Conservation (phyloP, 192 early-diverging fungal species). For the Coemansia sp. region DNA sequence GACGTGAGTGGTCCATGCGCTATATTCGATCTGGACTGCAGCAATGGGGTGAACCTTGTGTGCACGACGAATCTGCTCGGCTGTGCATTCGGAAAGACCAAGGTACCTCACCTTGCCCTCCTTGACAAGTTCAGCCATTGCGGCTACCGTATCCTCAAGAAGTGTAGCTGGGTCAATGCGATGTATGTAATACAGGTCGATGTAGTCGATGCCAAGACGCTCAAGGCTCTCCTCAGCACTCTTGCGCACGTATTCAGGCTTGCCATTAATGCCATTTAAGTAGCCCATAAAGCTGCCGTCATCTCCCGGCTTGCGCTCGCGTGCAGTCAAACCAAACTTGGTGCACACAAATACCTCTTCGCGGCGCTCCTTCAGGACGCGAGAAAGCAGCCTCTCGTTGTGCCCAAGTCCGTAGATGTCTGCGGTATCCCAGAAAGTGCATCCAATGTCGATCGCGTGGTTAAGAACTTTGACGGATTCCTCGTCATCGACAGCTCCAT, state of each 20-base stretch:
- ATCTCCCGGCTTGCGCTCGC: background rate
- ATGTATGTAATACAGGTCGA: constrained; percentile 69
- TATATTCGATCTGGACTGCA: constrained; percentile 54
- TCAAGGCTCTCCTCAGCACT: background rate
- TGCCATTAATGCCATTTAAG: constrained; percentile 34
- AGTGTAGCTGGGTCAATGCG: constrained; percentile 60
- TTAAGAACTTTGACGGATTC: constrained; percentile 51
- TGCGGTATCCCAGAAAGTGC: constrained; percentile 61
- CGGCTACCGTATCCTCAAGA: constrained; percentile 62
- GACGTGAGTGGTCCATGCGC: constrained; percentile 62
- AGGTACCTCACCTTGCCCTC: constrained; percentile 65
- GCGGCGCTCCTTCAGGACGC: constrained; percentile 54
- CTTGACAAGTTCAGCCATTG: constrained; percentile 66
- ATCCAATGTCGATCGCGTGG: constrained; percentile 57
- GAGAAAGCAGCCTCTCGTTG: constrained; percentile 59
- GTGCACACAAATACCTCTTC: constrained; percentile 61
- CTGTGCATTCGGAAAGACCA: constrained; percentile 61
- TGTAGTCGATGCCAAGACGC: constrained; percentile 33
- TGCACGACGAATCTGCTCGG: constrained; percentile 62
- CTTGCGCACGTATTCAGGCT: constrained; percentile 54
- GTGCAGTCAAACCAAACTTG: constrained; percentile 57
- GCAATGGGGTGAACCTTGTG: constrained; percentile 68
- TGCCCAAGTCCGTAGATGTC: constrained; percentile 59
- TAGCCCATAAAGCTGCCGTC: background rate
- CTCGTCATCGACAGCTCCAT: constrained; percentile 32